Evolutionary conservation across 2,329 filamentous ascomycete genomes (phyloP), one percentile per base, ranked within the genome.

Genomic region (Trichoderma gracile): DNA sequence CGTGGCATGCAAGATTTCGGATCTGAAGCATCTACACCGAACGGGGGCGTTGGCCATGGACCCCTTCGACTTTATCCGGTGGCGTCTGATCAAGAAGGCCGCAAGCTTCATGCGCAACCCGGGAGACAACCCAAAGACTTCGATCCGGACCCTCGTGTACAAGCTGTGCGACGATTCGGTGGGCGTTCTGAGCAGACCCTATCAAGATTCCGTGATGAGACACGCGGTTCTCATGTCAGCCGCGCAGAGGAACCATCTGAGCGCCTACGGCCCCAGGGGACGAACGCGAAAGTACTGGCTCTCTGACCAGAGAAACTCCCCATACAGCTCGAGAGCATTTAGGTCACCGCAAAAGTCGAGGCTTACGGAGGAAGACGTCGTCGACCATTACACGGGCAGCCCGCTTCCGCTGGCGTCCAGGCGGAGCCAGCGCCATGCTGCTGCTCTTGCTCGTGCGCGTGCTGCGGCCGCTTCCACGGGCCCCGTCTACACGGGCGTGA

Each of bases 61-160:
- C 8, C 74, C 77, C 0, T 76, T 72, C 62, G 73, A 78, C 65
- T 79, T 79, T 55, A 67, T 78, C 46, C 71, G 77, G 19, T 78
- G 75, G 76, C 70, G 75, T 21, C 67, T 76, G 7, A 57, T 63
- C 8, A 70, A 71, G 33, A 60, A 71, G 17, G 40, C 47, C 3
- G 40, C 65, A 9, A 58, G 19, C 59, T 67, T 12, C 7, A n/a
- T 19, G 27, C 45, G 5, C 12, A 61, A 15, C 17, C 53, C 62
- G 1, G 68, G 65, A 23, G 53, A 68, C n/a, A 68, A 27, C 7
- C 46, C 66, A n/a, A 64, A n/a, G 1, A 3, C 23, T 0, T 56
- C 69, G 14, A 62, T 74, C 42, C 57, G 65, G 5, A 64, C 65
- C 0, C 49, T 70, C 12, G 64, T 72, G 17, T 62, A 59, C 49